Evolutionary conservation across 805 yeast genomes (phyloP).

Genomic region (Spathaspora girioi): DNA sequence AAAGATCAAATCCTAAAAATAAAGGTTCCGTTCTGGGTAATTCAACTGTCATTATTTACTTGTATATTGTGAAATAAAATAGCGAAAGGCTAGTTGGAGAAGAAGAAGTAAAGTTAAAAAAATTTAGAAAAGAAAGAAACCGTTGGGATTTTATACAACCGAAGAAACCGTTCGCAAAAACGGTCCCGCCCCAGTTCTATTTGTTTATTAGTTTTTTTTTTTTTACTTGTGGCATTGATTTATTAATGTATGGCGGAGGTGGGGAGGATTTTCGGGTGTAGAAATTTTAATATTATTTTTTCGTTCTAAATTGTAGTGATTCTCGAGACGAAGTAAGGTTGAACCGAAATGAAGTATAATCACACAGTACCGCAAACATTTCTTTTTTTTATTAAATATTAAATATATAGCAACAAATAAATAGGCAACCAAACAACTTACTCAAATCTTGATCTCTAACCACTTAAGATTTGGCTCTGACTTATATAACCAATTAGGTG

Average conservation of each 20-base stretch:
- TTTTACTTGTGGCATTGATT: too few relatives aligned
- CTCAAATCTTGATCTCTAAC: slow-evolving; percentile 7
- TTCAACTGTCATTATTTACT: slow-evolving; percentile 1
- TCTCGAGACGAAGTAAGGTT: not conserved
- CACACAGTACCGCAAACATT: not conserved
- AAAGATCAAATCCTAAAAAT: slow-evolving; percentile 76
- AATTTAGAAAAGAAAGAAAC: not conserved
- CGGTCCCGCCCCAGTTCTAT: not conserved
- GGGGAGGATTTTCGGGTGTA: not conserved
- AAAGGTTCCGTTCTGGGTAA: slow-evolving; percentile 11
- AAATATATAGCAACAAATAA: not conserved
- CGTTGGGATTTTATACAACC: not conserved
- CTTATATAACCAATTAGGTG: slow-evolving; percentile 10
- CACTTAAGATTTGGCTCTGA: slow-evolving; percentile 7
- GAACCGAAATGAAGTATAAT: not conserved
- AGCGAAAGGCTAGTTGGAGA: not conserved
- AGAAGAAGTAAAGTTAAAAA: not conserved
- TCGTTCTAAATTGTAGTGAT: not conserved
- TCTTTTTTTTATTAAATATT: not conserved
- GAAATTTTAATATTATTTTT: not conserved
- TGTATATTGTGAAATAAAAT: not conserved
- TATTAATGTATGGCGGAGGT: not conserved
- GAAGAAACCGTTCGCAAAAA: not conserved
- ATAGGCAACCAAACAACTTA: not conserved
- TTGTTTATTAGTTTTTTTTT: not conserved